phyloP scores from a whole-genome alignment of 1,284 basidiomycete species.

The Ustilago shanxiensis region DNA sequence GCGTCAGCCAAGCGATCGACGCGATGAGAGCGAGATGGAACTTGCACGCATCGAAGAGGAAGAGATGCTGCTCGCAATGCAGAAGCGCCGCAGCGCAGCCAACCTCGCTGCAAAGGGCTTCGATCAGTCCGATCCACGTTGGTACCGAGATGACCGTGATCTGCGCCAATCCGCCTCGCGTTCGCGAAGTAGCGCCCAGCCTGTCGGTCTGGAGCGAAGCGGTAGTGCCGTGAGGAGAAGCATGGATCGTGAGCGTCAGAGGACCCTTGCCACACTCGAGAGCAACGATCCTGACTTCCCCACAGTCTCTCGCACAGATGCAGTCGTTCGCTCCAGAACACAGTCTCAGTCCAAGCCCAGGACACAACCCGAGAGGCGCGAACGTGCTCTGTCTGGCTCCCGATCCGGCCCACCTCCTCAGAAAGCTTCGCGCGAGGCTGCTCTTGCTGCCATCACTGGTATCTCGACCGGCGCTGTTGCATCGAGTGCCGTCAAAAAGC shows the following conservation, averaged over 20 bases:
- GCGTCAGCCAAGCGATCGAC: conserved; percentile 21
- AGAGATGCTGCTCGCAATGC: conserved; percentile 46
- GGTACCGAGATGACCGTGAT: conserved; percentile 41
- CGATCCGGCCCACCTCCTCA: conserved; percentile 21
- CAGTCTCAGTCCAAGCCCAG: conserved; percentile 1
- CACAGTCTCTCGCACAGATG: conserved; percentile 31
- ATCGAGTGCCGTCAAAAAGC: conserved; percentile 20
- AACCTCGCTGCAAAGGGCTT: conserved; percentile 26
- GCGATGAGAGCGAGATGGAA: conserved; percentile 38
- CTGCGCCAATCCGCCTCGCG: conserved; percentile 10
- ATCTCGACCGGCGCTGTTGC: conserved; percentile 27
- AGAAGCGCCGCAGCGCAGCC: conserved; percentile 44
- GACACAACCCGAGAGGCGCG: conserved; percentile 9
- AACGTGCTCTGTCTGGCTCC: conserved; percentile 10
- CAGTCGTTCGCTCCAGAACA: conserved; percentile 27
- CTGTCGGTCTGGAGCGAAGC: conserved; percentile 23
- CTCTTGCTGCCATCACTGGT: conserved; percentile 50
- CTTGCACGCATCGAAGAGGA: conserved; percentile 49
- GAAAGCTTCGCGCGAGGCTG: conserved; percentile 36
- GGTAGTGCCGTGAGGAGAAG: conserved; percentile 38
- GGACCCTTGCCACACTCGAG: conserved; percentile 36
- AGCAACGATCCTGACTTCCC: conserved; percentile 25
- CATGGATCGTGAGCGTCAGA: conserved; percentile 42
- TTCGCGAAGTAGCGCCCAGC: neutral
- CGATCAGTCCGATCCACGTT: conserved; percentile 42